Conservation (phyloP, 768 basidiomycete genomes). For the Fomitopsis serialis region DNA sequence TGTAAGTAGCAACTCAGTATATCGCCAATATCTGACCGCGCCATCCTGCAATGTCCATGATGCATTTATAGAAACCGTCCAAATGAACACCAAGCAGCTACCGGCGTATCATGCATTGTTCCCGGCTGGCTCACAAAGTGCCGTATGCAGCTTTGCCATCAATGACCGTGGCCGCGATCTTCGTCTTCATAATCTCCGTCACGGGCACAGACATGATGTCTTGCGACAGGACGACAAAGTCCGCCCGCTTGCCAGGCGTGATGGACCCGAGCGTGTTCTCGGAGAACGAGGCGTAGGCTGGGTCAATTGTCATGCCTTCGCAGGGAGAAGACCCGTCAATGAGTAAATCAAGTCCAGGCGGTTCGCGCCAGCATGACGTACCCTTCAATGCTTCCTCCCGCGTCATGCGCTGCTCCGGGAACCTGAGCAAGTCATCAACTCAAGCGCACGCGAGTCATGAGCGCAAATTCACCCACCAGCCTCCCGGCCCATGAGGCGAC, state of each 20-base stretch:
- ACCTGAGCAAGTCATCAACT: slow-evolving; percentile 42
- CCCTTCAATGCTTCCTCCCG: slow-evolving; percentile 75
- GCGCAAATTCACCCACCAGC: slow-evolving; percentile 53
- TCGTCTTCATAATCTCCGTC: slow-evolving; percentile 57
- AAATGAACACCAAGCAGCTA: too few species aligned
- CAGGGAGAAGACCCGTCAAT: not conserved
- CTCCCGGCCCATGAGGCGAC: slow-evolving; percentile 78
- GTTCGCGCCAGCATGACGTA: slow-evolving; percentile 16
- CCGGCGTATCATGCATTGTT: not conserved
- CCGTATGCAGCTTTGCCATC: slow-evolving; percentile 60
- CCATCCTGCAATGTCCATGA: too few species aligned
- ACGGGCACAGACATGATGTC: slow-evolving; percentile 71
- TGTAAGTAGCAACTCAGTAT: not conserved
- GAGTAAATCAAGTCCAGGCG: not conserved
- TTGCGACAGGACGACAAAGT: slow-evolving; percentile 78
- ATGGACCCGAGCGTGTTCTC: slow-evolving; percentile 74
- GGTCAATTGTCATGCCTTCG: slow-evolving; percentile 80
- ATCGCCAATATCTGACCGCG: too few species aligned
- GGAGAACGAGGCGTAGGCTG: slow-evolving; percentile 84
- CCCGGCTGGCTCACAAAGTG: slow-evolving; percentile 3
- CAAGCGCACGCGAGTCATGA: not conserved
- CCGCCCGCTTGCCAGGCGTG: slow-evolving; percentile 72
- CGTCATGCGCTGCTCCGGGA: slow-evolving; percentile 73
- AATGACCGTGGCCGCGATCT: slow-evolving; percentile 70
- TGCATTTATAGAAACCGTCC: too few species aligned